Conservation (phyloP, 1,139 yeast genomes). For the Kodamaea fungicola region DNA sequence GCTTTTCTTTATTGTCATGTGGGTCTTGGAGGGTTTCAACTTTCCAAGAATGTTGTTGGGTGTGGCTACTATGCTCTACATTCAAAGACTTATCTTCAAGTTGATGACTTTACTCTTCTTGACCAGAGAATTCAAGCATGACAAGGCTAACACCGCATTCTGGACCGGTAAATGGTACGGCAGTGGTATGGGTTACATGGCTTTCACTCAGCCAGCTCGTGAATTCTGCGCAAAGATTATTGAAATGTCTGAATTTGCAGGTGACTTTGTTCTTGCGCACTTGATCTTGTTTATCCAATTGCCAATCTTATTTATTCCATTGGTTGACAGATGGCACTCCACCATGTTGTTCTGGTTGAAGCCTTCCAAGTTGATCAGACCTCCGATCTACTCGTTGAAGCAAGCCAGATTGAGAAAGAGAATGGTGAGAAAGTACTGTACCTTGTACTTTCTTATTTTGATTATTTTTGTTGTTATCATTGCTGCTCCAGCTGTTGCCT, state of each 20-base stretch:
- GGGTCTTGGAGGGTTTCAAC: conserved; percentile 94
- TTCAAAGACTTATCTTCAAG: conserved; percentile 88
- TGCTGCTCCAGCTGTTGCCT: conserved; percentile 89
- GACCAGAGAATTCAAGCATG: conserved; percentile 97
- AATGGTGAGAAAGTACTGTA: conserved; percentile 94
- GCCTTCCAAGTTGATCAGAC: conserved; percentile 97
- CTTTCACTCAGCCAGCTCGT: conserved; percentile 94
- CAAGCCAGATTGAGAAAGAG: conserved; percentile 97
- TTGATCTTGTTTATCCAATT: conserved; percentile 81
- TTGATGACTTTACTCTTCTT: conserved; percentile 72
- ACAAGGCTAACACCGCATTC: conserved; percentile 95
- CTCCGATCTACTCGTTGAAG: conserved; percentile 95
- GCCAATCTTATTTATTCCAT: conserved; percentile 83
- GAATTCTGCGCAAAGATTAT: conserved; percentile 92
- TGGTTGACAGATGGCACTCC: conserved; percentile 96
- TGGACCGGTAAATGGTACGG: conserved; percentile 99
- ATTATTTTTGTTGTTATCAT: conserved; percentile 70
- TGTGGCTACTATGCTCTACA: conserved; percentile 75
- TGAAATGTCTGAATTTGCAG: conserved; percentile 94
- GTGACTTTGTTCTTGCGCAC: conserved; percentile 94
- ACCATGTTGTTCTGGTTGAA: conserved; percentile 98
- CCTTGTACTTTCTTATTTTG: conserved; percentile 72
- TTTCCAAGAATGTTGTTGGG: conserved; percentile 89
- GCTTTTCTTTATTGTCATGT: conserved; percentile 87
- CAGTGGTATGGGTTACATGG: conserved; percentile 91